A percentile compares a stretch with the other conserved stretches of the same genome.
These are phyloP conservation scores for Solanum appendiculatum DNA, from an alignment of 257 asterid species.

Conservation along the genomic window DNA sequence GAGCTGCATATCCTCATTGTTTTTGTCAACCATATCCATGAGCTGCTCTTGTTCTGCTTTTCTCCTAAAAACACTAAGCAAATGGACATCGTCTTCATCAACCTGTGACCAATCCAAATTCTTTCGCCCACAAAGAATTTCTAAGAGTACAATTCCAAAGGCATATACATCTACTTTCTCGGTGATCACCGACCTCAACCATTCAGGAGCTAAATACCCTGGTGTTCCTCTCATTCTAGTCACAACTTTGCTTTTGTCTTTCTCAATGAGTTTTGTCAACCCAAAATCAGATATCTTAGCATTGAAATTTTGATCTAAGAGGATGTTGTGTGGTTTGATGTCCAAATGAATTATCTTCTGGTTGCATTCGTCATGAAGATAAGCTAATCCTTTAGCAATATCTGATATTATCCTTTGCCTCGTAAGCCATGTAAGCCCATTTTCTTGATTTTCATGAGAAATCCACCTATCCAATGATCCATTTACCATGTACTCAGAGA, in stretches of 20 bases:
- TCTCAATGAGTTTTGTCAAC: slow-evolving; percentile 7
- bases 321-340: slow-evolving; percentile 19
- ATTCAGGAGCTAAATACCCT: slow-evolving; percentile 19
- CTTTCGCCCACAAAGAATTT: slow-evolving; percentile 10
- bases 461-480: slow-evolving; percentile 20
- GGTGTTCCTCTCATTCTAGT: slow-evolving; percentile 25
- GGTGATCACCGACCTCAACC: slow-evolving; percentile 8
- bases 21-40: slow-evolving; percentile 6
- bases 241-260: slow-evolving; percentile 6
- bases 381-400: slow-evolving; percentile 13
- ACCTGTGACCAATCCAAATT: not conserved
- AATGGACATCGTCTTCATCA: slow-evolving; percentile 7
- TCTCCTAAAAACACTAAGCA: slow-evolving; percentile 1
- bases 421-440: slow-evolving; percentile 2
- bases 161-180: slow-evolving; percentile 17
- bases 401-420: slow-evolving; percentile 3
- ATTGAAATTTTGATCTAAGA: slow-evolving; percentile 12
- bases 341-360: slow-evolving; percentile 16
- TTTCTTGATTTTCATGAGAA: not conserved
- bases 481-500: slow-evolving; percentile 11
- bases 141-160: slow-evolving; percentile 15
- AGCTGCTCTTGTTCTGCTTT: not conserved
- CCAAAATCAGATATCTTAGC: slow-evolving; percentile 20
- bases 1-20: slow-evolving; percentile 5
- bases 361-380: slow-evolving; percentile 15